Evolutionary conservation across 768 basidiomycete species (phyloP).

Genomic region (Cystofilobasidium ferigula): DNA sequence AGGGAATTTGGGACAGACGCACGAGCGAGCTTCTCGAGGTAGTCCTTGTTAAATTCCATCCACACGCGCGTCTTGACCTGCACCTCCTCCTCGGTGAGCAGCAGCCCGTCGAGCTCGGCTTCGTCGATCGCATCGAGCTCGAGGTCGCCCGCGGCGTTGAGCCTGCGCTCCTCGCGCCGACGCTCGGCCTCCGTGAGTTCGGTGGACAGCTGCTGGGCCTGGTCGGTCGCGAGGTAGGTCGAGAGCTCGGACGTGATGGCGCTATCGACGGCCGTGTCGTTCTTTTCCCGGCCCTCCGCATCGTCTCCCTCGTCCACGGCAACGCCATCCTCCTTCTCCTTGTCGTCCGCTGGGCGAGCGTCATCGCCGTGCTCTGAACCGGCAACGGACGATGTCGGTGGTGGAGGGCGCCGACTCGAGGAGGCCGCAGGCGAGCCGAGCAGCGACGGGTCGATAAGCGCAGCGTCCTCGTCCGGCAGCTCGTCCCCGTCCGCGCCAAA

Average conservation of each 20-base stretch:
- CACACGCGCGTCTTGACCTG: conserved; percentile 79
- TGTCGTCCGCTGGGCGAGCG: no score
- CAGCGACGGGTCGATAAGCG: background rate
- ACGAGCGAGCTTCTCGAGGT: conserved; percentile 75
- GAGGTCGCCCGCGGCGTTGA: conserved; percentile 42
- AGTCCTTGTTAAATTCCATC: conserved; percentile 87
- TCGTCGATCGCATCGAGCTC: conserved; percentile 75
- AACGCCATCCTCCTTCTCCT: no score
- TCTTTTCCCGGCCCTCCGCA: conserved; percentile 14
- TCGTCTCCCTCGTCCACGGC: conserved; percentile 39
- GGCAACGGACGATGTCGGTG: background rate
- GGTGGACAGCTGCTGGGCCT: conserved; percentile 44
- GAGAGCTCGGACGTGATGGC: conserved; percentile 61
- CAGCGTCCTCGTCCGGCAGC: background rate
- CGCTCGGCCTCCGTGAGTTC: conserved; percentile 60
- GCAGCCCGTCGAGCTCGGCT: conserved; percentile 65
- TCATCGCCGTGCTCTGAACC: background rate
- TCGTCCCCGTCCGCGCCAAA: background rate
- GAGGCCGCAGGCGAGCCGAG: background rate
- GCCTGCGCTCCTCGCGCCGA: conserved; percentile 39
- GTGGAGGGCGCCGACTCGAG: background rate
- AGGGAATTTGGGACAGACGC: background rate
- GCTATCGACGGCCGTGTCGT: conserved; percentile 43
- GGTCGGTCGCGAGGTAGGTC: conserved; percentile 49
- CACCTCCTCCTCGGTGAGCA: conserved; percentile 69